Evolutionary conservation across 768 basidiomycete species (phyloP), one percentile per base, ranked within the genome.

Genomic region (Phlebiopsis flavidoalba): DNA sequence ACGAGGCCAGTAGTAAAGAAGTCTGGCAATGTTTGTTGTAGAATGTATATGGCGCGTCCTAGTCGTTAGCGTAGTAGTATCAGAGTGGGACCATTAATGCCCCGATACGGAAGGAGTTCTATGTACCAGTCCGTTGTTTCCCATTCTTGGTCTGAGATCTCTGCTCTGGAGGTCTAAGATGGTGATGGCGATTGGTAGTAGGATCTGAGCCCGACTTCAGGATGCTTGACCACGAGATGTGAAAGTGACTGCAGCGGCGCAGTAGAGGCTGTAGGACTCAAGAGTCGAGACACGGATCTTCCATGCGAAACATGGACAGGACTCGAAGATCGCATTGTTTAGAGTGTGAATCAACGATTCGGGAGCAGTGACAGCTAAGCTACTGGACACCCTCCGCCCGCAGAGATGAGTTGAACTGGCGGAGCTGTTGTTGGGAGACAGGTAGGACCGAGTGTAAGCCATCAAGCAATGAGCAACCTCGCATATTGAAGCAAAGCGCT

Each of bases 111-210:
- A 12, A 35, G 17, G 8, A 33, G 17, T 12, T 11, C 21, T 11
- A 24, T 24, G 73, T 40, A 60, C 87, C 90, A 89, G 66, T 88
- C 89, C 24, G 88, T 84, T 53, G 91, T 79, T 67, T 89, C 83
- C 89, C 89, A 92, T 65, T 92, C 90, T 7, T 78, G 76, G 70
- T 92, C 90, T 0, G 87, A 81, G 8, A 91, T 67, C 62, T 77
- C 63, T 21, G 22, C 10, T 47, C 57, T 24, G 54, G 24, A 86
- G 88, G 48, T 3, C 45, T 21, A n/a, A 33, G 47, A 40, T n/a
- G 36, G 45, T 6, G 48, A 53, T 21, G 56, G 21, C 10, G 37
- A 14, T 17, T 49, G 31, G 33, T 33, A 10, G 5, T 31, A 31
- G 31, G 31, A 21, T 53, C 52, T 7, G 52, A 35, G 12, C 15